These are phyloP conservation scores for Penicillium robsamsonii DNA, from an alignment of 495 filamentous ascomycete species.

Conservation along the genomic window DNA sequence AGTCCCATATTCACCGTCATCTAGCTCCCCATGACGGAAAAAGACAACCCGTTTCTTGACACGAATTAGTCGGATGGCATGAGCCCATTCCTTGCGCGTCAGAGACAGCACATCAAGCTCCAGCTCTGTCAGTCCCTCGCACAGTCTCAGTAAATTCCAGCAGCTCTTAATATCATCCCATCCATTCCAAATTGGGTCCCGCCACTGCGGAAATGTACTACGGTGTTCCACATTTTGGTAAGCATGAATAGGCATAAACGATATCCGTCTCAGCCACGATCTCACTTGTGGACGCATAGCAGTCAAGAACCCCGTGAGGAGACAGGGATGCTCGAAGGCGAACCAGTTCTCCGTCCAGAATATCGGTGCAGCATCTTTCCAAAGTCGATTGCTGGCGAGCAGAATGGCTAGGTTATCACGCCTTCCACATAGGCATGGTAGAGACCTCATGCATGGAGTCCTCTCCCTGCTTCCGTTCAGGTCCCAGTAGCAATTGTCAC, in stretches of 20 bases:
- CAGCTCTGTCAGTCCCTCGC: slow-evolving; percentile 15
- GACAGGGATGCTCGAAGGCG: slow-evolving; percentile 22
- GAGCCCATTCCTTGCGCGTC: slow-evolving; percentile 4
- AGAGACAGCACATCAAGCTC: slow-evolving; percentile 17
- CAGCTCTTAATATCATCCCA: slow-evolving; percentile 3
- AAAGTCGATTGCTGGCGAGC: slow-evolving; percentile 21
- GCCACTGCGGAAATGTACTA: neutral
- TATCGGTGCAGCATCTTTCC: slow-evolving; percentile 26
- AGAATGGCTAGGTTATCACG: slow-evolving; percentile 19
- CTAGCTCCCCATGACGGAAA: neutral
- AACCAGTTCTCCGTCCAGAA: slow-evolving; percentile 33
- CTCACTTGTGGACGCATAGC: slow-evolving; percentile 16
- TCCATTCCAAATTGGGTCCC: neutral
- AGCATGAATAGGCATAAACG: neutral
- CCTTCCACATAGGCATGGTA: slow-evolving; percentile 27
- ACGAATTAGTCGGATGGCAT: slow-evolving; percentile 1
- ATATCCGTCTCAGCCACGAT: slow-evolving; percentile 10
- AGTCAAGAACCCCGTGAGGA: slow-evolving; percentile 20
- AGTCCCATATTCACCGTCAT: no score
- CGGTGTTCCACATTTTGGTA: neutral
- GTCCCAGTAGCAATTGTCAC: slow-evolving; percentile 25
- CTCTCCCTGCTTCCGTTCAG: neutral
- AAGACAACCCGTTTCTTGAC: slow-evolving; percentile 2
- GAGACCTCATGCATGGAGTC: neutral
- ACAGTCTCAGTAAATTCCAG: slow-evolving; percentile 9